Percentiles rank a stretch among this genome's conserved stretches.
phyloP scores from a whole-genome alignment of 257 asterid genomes.

The Echium plantagineum region DNA sequence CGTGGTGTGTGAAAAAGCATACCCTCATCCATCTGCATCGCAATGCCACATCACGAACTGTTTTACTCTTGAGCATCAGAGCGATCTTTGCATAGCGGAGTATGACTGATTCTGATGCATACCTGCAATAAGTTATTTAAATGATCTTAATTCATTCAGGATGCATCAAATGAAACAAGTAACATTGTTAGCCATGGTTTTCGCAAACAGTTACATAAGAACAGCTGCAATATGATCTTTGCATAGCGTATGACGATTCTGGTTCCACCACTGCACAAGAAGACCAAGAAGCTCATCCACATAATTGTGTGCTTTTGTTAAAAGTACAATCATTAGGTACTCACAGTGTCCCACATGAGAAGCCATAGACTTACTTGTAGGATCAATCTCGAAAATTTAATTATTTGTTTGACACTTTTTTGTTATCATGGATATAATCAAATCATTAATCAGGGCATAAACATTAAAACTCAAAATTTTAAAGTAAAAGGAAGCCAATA shows the following conservation, averaged over 20 bases:
- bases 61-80: slow-evolving; percentile 55
- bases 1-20: slow-evolving; percentile 13
- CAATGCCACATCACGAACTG: slow-evolving; percentile 91
- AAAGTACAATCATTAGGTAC: no score
- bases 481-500: no score
- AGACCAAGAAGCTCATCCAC: no score
- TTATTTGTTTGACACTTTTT: neutral
- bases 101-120: slow-evolving; percentile 63
- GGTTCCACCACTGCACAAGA: no score
- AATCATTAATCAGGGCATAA: neutral
- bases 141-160: neutral
- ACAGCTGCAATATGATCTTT: no score
- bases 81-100: slow-evolving; percentile 87
- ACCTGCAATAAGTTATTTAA: slow-evolving; percentile 35
- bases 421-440: neutral
- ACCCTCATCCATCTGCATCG: slow-evolving; percentile 97
- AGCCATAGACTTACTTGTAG: neutral
- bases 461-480: no score
- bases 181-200: neutral
- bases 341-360: neutral
- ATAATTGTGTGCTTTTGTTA: no score
- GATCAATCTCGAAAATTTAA: neutral
- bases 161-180: neutral
- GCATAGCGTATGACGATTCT: no score
- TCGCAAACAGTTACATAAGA: neutral